Evolutionary conservation across 2,329 filamentous ascomycete genomes (phyloP), one percentile per base, ranked within the genome.

Genomic region (Pyrenophora seminiperda): DNA sequence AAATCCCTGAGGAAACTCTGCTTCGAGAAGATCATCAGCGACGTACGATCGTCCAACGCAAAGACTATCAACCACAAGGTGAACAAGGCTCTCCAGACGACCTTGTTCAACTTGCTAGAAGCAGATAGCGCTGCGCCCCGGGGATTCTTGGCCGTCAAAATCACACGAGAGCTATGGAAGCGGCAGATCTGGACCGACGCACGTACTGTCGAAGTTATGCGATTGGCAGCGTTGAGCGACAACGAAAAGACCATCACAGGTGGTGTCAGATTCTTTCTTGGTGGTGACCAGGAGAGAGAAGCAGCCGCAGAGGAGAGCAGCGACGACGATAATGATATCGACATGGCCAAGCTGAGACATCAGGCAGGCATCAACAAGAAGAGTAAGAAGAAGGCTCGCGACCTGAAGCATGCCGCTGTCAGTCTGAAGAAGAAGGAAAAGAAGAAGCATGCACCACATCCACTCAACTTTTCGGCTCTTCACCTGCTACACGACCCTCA

Each of bases 121-220:
- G 89, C 89, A 3, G 93, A 99, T 72, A 85, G 89, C 33, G 81
- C 88, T 7, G 95, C 91, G 0, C 82, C 90, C 1, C 94, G 96
- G 67, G 91, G 89, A 3, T 81, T 99, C 41, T 99, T 94, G 94
- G 91, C 94, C 3, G 91, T 97, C 54, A 97, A 97, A 74, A 83
- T 99, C 58, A 96, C 92, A 3, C 83, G 93, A 55, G 94, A 99
- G 77, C 79, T 99, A 67, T 99, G 94, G 94, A 96, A 92, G 75
- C 84, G 93, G 38, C 92, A 97, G 64, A 87, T 97, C 57, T 99
- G 94, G 94, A 91, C 89, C 7, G 94, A 99, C 66, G 84, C 91
- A 2, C 94, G 92, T 72, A 87, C 93, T 0, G 94, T 97, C n/a
- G 91, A 96, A 66, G 90, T 97, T 59, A 97, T 99, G 92, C 96